Evolutionary conservation across 1,284 basidiomycete genomes (phyloP), one percentile per base, ranked within the genome.

Genomic region (Entoloma clypeatum): DNA sequence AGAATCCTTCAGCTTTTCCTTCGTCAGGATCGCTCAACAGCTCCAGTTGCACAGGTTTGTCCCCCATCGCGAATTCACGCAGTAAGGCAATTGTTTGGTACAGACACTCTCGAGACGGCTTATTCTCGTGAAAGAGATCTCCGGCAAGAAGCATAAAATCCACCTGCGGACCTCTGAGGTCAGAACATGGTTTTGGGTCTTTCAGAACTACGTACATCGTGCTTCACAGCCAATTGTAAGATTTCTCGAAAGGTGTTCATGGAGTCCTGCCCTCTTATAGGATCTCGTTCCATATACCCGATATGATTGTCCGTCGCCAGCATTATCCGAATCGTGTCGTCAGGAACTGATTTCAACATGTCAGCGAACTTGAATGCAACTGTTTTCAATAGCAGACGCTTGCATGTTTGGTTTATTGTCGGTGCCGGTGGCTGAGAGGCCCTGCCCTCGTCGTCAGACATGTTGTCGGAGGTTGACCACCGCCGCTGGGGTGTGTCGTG

Each of bases 121-220:
- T 80, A 62, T 99, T 99, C 58, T 99, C 96, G 61, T 99, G 96
- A 59, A 99, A 99, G 5, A 99, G 71, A 63, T 99, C 96, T 7
- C 96, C 95, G 9, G 88, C 94, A 1, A 98, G 79, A 2, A 99
- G 76, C 41, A 99, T 77, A 57, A 96, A 91, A 65, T 97, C 93
- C 37, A 95, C 93, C 89, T 92, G 50, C 17, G 21, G 23, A 8
- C 19, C 23, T 7, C 19, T 29, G 35, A 18, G 41, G 21, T 13
- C 0, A 25, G 24, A 18, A 43, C n/a, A 37, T 4, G n/a, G 28
- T 17, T 11, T 17, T 13, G 4, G 2, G 5, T 33, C 22, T 36
- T 7, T 26, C 3, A n/a, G 7, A 38, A 11, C 8, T 13, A 63
- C 82, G 55, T 54, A 91, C 92, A 51, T 96, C 83, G 49, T 92